These are phyloP conservation scores for Brachypodium distachyon DNA, from an alignment of 202 grass and related monocot species.

Conservation along the genomic window DNA sequence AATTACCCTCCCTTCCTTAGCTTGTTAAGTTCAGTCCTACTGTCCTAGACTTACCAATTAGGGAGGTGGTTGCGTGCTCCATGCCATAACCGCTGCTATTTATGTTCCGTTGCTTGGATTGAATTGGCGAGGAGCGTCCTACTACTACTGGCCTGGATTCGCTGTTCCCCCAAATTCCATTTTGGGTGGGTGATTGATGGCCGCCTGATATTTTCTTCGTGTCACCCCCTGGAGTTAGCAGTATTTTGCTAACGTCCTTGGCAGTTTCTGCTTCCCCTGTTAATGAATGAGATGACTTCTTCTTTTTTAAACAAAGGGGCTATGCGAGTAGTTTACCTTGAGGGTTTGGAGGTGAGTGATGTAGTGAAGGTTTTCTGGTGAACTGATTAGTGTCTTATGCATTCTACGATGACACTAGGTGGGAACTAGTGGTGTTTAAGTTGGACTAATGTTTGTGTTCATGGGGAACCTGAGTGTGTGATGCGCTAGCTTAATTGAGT, in stretches of 20 bases:
- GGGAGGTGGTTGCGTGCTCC: not conserved
- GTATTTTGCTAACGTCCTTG: not conserved
- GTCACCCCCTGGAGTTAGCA: not conserved
- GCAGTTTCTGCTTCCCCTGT: not conserved
- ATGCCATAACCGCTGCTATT: not conserved
- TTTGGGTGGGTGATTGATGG: not conserved
- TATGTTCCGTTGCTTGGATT: not conserved
- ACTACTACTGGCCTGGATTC: not conserved
- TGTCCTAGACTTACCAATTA: not conserved
- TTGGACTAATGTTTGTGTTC: not conserved
- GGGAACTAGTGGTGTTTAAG: not conserved
- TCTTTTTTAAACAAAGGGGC: not conserved
- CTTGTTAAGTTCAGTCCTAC: not conserved
- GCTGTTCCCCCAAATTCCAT: conserved; percentile 1
- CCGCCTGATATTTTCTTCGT: not conserved
- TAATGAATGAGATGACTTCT: not conserved
- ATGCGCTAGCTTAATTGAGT: too few relatives aligned
- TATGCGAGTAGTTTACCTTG: not conserved
- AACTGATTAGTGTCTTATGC: not conserved
- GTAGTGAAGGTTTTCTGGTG: not conserved
- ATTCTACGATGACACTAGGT: not conserved
- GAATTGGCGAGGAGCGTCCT: not conserved
- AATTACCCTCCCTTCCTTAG: too few relatives aligned
- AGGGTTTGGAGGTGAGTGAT: not conserved
- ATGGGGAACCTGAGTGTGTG: not conserved